Base-by-base conservation (phyloP, 2,329 filamentous ascomycete genomes). In the Alternaria sp. region DNA sequence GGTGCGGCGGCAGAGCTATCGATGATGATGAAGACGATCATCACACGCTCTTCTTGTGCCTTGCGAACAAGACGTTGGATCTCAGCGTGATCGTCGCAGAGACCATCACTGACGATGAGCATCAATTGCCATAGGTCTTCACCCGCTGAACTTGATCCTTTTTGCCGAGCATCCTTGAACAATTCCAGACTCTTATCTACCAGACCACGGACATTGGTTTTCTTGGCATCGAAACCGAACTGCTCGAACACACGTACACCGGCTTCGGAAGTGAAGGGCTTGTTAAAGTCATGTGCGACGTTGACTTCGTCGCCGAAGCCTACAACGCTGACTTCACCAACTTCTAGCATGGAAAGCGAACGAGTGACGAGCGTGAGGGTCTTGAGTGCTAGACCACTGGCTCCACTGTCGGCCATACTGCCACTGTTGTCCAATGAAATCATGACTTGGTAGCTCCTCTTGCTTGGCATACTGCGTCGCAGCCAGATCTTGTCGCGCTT, bases 401-500 rank as follows among this genome's bases (percentile, higher is more conserved):
- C 90, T 2, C 86, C 85, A 24, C 85, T 87, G 74, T 97, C 93
- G 14, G 91, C 89, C 95, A 99, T 99, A 60, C 89, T 93, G 77
- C 91, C 91, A 71, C 90, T 94, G 81, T 99, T 95, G 77, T 99
- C 95, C 36, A 99, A 92, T 37, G 95, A 96, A 49, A 99, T 89
- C 81, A 99, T 88, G 77, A 99, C 96, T 79, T 99, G 96, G 80
- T 99, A 99, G 56, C 89, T 90, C 39, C 96, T 90, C 80, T 98
- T 98, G 36, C 90, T 94, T 1, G 96, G 96, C 49, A 97, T 88
- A 33, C 88, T 90, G 55, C 96, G 88, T 13, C 96, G 90, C 90
- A 99, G 96, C 95, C 95, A 99, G 79, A 99, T 99, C 84, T 99
- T 99, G 85, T 99, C 95, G 60, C 95, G 91, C 83, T 97, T 98